Evolutionary conservation across 2,329 filamentous ascomycete genomes (phyloP).

Genomic region (Zymoseptoria passerinii): DNA sequence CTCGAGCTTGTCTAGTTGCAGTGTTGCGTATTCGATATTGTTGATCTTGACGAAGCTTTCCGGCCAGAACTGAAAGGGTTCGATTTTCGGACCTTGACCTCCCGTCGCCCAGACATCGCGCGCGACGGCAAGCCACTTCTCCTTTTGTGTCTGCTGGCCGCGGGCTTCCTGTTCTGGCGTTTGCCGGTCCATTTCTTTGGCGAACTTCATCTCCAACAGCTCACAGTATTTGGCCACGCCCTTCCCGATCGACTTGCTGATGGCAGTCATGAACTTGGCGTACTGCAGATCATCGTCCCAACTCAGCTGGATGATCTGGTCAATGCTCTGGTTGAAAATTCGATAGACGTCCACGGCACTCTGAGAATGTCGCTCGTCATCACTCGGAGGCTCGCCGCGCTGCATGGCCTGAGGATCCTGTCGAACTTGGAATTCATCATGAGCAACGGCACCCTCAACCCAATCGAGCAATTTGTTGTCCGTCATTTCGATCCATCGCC

Average conservation of each 20-base stretch:
- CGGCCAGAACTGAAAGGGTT: conserved; percentile 93
- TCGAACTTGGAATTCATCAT: conserved; percentile 76
- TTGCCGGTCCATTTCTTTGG: conserved; percentile 84
- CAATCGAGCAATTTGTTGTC: conserved; percentile 73
- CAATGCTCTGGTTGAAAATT: conserved; percentile 83
- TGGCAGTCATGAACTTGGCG: conserved; percentile 91
- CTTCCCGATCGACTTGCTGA: conserved; percentile 74
- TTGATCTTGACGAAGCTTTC: conserved; percentile 97
- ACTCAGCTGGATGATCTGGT: conserved; percentile 75
- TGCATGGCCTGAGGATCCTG: conserved; percentile 52
- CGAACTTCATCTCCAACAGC: conserved; percentile 73
- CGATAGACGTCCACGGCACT: conserved; percentile 91
- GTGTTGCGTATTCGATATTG: conserved; percentile 90
- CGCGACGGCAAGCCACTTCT: conserved; percentile 86
- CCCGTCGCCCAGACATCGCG: conserved; percentile 73
- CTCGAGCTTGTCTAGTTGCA: conserved; percentile 85
- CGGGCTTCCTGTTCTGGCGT: conserved; percentile 79
- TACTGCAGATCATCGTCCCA: conserved; percentile 94
- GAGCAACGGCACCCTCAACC: conserved; percentile 83
- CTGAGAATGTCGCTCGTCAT: conserved; percentile 83
- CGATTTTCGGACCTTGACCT: conserved; percentile 76
- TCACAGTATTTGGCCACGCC: conserved; percentile 89
- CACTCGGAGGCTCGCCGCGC: conserved; percentile 46
- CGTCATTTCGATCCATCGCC: conserved; percentile 82
- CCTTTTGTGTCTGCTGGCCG: conserved; percentile 71